Percentiles rank a stretch among this genome's conserved stretches.
Evolutionary conservation across 2,329 filamentous ascomycete species (phyloP).

Genomic region (Cladosporium sphaerospermum): DNA sequence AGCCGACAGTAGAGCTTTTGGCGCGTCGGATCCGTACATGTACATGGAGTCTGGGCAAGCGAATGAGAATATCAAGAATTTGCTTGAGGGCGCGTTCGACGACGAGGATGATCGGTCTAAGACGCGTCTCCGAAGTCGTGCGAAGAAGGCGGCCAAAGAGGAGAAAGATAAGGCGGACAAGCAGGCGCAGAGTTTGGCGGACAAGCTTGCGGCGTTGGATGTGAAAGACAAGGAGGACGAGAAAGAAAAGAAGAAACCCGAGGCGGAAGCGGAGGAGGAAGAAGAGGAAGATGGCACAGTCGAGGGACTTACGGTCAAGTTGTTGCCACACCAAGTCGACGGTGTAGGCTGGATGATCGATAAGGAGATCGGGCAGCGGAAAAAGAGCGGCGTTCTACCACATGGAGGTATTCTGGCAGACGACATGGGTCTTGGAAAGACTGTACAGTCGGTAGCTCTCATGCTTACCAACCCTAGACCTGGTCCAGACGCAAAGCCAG

Average conservation of each 20-base stretch:
- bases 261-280: conserved; percentile 40
- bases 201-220: conserved; percentile 39
- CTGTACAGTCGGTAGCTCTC: conserved; percentile 83
- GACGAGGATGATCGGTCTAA: conserved; percentile 57
- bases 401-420: conserved; percentile 94
- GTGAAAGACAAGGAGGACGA: conserved; percentile 42
- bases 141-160: conserved; percentile 35
- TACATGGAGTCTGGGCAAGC: conserved; percentile 69
- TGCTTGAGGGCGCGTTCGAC: conserved; percentile 76
- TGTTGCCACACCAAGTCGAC: conserved; percentile 89
- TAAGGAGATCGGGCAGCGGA: conserved; percentile 79
- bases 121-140: conserved; percentile 38
- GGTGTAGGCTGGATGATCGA: conserved; percentile 93
- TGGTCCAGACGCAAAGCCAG: conserved; percentile 39
- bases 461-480: conserved; percentile 74
- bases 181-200: conserved; percentile 35
- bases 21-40: conserved; percentile 48
- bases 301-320: conserved; percentile 76
- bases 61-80: conserved; percentile 68
- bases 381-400: conserved; percentile 69
- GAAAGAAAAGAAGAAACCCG: conserved; percentile 39
- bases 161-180: conserved; percentile 28
- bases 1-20: conserved; percentile 44
- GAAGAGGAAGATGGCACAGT: conserved; percentile 57
- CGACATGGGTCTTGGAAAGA: conserved; percentile 97